phyloP scores from a whole-genome alignment of 805 yeast species.

The Osmozyma mogii region DNA sequence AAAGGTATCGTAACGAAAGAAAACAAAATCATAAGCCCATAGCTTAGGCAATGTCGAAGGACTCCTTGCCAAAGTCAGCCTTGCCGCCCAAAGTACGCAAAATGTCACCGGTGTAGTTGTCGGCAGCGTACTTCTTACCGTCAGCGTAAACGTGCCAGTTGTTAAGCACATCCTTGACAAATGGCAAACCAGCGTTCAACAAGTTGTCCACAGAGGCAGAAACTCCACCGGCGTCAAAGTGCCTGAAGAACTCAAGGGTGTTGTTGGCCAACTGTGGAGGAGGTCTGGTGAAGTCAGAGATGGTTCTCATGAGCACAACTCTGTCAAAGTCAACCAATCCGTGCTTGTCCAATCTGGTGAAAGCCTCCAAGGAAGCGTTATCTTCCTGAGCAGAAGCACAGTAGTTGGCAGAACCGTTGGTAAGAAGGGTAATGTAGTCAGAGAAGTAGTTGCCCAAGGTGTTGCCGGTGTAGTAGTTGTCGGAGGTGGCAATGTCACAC shows the following conservation, averaged over 20 bases:
- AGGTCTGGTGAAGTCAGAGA: conserved; percentile 50
- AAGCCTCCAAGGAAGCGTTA: conserved; percentile 54
- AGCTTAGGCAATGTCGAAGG: conserved; percentile 17
- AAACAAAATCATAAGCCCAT: no score
- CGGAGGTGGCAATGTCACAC: conserved; percentile 57
- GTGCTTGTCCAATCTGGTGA: conserved; percentile 44
- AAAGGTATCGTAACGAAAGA: no score
- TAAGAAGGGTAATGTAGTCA: conserved; percentile 38
- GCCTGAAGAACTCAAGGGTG: conserved; percentile 44
- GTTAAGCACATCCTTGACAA: conserved; percentile 42
- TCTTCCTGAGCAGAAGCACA: conserved; percentile 64
- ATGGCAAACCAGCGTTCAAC: conserved; percentile 45
- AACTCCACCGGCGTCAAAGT: conserved; percentile 45
- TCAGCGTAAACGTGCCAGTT: conserved; percentile 39
- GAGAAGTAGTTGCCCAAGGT: conserved; percentile 43
- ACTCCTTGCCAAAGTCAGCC: conserved; percentile 29
- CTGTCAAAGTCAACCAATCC: conserved; percentile 53
- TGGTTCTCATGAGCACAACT: conserved; percentile 53
- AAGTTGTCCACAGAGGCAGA: conserved; percentile 43
- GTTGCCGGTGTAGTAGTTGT: conserved; percentile 52
- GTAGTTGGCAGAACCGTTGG: conserved; percentile 53
- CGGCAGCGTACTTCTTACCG: conserved; percentile 31
- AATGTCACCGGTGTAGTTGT: conserved; percentile 55
- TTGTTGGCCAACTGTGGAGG: conserved; percentile 37
- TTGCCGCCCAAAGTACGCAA: conserved; percentile 47